phyloP scores from a whole-genome alignment of 306 rosid species.

The Begonia peltatifolia region DNA sequence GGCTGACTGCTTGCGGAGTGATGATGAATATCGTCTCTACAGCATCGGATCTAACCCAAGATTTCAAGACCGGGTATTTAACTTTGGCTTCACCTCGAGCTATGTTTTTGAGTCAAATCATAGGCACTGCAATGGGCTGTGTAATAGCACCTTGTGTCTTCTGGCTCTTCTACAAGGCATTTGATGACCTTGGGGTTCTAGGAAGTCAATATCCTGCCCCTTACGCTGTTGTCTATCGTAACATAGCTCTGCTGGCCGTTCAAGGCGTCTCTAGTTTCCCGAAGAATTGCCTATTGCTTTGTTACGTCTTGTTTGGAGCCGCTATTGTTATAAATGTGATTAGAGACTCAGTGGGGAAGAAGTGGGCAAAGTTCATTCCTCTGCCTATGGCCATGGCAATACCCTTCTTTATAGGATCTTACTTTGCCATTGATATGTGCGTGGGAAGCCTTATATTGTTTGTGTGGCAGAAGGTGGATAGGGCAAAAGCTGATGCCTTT shows the following conservation, averaged over 20 bases:
- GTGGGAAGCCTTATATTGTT: slow-evolving; percentile 26
- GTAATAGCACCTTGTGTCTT: slow-evolving; percentile 30
- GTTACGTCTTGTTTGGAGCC: slow-evolving; percentile 18
- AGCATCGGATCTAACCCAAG: slow-evolving; percentile 34
- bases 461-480: slow-evolving; percentile 24
- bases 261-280: slow-evolving; percentile 24
- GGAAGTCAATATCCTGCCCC: slow-evolving; percentile 26
- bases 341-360: slow-evolving; percentile 19
- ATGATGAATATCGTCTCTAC: slow-evolving; percentile 43
- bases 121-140: slow-evolving; percentile 43
- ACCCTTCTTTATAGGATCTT: slow-evolving; percentile 31
- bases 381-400: slow-evolving; percentile 45
- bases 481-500: slow-evolving; percentile 25
- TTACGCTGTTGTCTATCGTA: slow-evolving; percentile 23
- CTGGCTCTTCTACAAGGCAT: slow-evolving; percentile 40
- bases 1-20: slow-evolving; percentile 36
- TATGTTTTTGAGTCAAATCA: slow-evolving; percentile 40
- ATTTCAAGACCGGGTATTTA: slow-evolving; percentile 39
- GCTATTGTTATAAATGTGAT: slow-evolving; percentile 22
- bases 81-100: slow-evolving; percentile 33
- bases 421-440: slow-evolving; percentile 33
- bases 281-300: slow-evolving; percentile 23
- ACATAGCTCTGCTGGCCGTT: slow-evolving; percentile 30
- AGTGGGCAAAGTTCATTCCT: slow-evolving; percentile 22
- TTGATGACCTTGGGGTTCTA: slow-evolving; percentile 15